Evolutionary conservation across 2,329 filamentous ascomycete species (phyloP).

Genomic region (Curvularia verruculosa): DNA sequence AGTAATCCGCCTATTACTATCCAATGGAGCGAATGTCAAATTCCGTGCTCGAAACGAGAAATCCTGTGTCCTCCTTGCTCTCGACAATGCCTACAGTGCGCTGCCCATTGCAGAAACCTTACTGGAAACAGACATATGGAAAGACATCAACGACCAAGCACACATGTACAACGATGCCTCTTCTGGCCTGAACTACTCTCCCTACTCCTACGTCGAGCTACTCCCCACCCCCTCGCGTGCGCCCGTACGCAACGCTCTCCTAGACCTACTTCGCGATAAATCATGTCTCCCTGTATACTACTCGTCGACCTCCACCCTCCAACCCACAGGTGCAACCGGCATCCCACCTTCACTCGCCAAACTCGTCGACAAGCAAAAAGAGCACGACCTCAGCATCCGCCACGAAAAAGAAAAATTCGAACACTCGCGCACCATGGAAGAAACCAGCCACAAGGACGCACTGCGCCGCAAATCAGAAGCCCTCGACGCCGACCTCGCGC

Average conservation of each 20-base stretch:
- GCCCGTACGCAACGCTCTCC: slow-evolving; percentile 25
- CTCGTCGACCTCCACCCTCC: slow-evolving; percentile 43
- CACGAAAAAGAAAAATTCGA: slow-evolving; percentile 38
- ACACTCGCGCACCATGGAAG: slow-evolving; percentile 36
- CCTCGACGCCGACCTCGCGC: slow-evolving; percentile 33
- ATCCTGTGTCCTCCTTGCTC: slow-evolving; percentile 64
- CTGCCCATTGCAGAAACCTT: slow-evolving; percentile 63
- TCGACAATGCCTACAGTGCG: slow-evolving; percentile 62
- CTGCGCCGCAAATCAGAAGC: slow-evolving; percentile 38
- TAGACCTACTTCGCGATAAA: slow-evolving; percentile 43
- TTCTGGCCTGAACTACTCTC: slow-evolving; percentile 65
- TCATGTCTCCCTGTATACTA: slow-evolving; percentile 43
- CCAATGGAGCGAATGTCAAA: slow-evolving; percentile 62
- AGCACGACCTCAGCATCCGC: slow-evolving; percentile 37
- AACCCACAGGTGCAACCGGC: slow-evolving; percentile 46
- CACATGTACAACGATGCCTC: slow-evolving; percentile 48
- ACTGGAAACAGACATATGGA: slow-evolving; percentile 69
- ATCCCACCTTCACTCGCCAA: slow-evolving; percentile 35
- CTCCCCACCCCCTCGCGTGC: slow-evolving; percentile 30
- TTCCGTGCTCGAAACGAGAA: slow-evolving; percentile 62
- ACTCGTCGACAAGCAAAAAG: slow-evolving; percentile 41
- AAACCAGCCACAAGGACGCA: slow-evolving; percentile 35
- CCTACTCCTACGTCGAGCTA: slow-evolving; percentile 65
- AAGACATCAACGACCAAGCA: slow-evolving; percentile 66
- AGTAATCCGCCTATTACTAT: slow-evolving; percentile 63